phyloP scores from a whole-genome alignment of 2,329 filamentous ascomycete genomes.

The Xylariaceae sp. region DNA sequence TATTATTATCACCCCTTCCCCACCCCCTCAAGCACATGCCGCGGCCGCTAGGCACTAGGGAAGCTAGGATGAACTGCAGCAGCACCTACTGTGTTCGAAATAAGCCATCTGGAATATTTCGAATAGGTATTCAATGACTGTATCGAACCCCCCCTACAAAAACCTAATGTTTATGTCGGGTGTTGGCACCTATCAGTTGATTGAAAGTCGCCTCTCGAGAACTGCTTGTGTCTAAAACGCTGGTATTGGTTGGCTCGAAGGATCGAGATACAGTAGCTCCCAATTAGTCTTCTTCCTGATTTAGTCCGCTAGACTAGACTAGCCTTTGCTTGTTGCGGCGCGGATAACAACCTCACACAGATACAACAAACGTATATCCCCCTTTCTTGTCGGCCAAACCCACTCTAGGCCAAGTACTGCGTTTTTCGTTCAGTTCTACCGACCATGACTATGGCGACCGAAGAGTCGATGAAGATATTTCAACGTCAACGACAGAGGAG shows the following conservation, averaged over 20 bases:
- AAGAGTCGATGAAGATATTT: slow-evolving; percentile 30
- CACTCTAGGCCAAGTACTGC: slow-evolving; percentile 1
- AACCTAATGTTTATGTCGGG: not conserved
- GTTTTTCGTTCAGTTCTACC: not conserved
- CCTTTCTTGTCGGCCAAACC: not conserved
- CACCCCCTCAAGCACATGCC: not conserved
- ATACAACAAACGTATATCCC: slow-evolving; percentile 10
- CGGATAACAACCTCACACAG: slow-evolving; percentile 3
- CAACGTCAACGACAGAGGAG: slow-evolving; percentile 43
- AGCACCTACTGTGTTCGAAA: too few species aligned
- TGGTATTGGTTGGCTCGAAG: slow-evolving; percentile 6
- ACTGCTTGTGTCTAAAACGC: slow-evolving; percentile 10
- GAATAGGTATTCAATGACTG: not conserved
- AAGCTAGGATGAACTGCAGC: too few species aligned
- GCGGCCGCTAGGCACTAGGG: slow-evolving; percentile 5
- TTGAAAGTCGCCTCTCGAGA: slow-evolving; percentile 16
- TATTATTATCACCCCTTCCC: slow-evolving; percentile 24
- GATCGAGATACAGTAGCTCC: slow-evolving; percentile 19
- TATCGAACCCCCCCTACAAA: not conserved
- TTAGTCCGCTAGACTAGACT: too few species aligned
- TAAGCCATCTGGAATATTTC: slow-evolving; percentile 3
- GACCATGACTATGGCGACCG: slow-evolving; percentile 23
- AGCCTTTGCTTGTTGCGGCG: not conserved
- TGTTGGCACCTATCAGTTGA: slow-evolving; percentile 9
- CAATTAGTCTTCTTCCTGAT: too few species aligned